These are phyloP conservation scores for Lactarius indigo DNA, from an alignment of 768 basidiomycete genomes.

Conservation along the genomic window DNA sequence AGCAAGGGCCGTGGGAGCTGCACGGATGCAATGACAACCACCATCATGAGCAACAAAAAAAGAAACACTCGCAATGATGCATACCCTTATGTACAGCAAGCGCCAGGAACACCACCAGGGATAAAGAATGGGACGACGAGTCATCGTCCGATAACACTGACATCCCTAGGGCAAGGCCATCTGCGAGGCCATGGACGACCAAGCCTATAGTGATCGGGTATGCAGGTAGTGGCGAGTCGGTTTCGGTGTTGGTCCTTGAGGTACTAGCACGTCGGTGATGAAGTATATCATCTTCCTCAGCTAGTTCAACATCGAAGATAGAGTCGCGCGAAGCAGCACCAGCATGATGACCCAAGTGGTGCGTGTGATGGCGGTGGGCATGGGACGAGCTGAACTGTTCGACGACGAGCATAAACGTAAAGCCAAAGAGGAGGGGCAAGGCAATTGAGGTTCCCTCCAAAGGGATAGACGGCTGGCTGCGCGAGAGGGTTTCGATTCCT, in stretches of 20 bases:
- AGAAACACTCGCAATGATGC: not conserved
- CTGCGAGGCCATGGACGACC: conserved; percentile 83
- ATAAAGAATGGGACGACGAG: conserved; percentile 47
- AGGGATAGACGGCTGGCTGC: conserved; percentile 33
- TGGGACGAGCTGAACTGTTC: conserved; percentile 60
- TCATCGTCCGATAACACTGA: conserved; percentile 45
- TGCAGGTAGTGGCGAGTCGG: conserved; percentile 38
- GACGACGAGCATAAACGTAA: conserved; percentile 59
- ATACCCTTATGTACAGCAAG: conserved; percentile 87
- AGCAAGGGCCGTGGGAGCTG: conserved; percentile 90
- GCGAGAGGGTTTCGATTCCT: conserved; percentile 62
- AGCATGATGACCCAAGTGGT: conserved; percentile 25
- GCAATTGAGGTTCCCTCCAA: conserved; percentile 52
- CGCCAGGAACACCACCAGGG: conserved; percentile 86
- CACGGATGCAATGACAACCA: not conserved
- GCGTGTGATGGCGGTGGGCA: conserved; percentile 39
- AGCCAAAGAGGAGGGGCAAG: conserved; percentile 60
- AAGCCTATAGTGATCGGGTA: conserved; percentile 82
- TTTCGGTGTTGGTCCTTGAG: not conserved
- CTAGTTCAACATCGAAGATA: conserved; percentile 63
- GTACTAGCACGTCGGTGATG: conserved; percentile 25
- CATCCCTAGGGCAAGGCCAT: conserved; percentile 90
- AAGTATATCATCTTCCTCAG: conserved; percentile 37
- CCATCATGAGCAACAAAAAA: not conserved
- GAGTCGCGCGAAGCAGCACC: conserved; percentile 32